Percentiles rank a stretch among this genome's conserved stretches.
These are phyloP conservation scores for Fraxinus latifolia DNA, from an alignment of 305 asterid species.

Conservation along the genomic window DNA sequence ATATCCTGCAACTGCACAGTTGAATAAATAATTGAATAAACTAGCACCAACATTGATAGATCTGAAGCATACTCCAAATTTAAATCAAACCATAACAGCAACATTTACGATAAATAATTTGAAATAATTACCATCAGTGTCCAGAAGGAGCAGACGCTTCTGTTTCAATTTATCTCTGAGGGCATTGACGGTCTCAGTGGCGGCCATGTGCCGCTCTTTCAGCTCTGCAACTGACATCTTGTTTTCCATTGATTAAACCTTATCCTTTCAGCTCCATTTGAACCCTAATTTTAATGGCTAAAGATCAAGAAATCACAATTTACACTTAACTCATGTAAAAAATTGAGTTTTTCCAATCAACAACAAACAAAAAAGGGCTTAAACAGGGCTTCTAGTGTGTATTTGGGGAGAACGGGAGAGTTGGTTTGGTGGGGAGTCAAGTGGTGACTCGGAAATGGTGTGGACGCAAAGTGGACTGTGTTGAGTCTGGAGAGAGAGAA, in stretches of 20 bases:
- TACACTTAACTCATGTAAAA: background rate
- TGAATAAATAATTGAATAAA: conserved; percentile 1
- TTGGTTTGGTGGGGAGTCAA: conserved; percentile 20
- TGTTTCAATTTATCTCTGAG: conserved; percentile 71
- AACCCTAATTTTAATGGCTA: conserved; percentile 15
- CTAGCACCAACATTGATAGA: conserved; percentile 31
- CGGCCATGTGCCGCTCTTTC: conserved; percentile 87
- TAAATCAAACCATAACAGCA: conserved; percentile 1
- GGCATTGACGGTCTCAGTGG: conserved; percentile 65
- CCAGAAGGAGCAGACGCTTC: conserved; percentile 74
- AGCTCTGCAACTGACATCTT: conserved; percentile 77
- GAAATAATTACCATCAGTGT: conserved; percentile 61
- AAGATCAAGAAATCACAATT: background rate
- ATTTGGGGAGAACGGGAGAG: background rate
- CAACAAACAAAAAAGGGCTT: background rate
- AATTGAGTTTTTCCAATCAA: background rate
- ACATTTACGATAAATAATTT: background rate
- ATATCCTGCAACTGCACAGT: conserved; percentile 66
- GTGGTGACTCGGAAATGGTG: conserved; percentile 22
- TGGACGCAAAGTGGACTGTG: conserved; percentile 1
- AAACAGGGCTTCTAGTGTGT: conserved; percentile 1
- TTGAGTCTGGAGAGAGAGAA: background rate
- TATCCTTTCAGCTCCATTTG: conserved; percentile 26
- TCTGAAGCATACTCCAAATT: conserved; percentile 26
- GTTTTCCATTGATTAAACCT: background rate